Conservation (phyloP, 1,139 yeast genomes). For the Yamadazyma triangularis region DNA sequence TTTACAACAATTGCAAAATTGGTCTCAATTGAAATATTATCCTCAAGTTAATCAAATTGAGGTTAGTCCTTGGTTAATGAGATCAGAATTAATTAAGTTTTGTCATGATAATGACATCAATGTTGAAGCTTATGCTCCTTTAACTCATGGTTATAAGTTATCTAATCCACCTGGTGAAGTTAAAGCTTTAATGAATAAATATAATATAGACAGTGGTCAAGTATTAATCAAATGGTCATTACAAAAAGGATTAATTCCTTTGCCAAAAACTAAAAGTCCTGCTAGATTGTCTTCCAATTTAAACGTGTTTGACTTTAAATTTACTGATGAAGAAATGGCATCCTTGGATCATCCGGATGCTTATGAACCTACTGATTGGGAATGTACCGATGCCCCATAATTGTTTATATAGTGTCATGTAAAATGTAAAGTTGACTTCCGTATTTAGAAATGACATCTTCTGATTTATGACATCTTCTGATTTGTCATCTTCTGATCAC, state of each 20-base stretch:
- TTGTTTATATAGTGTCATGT: no score
- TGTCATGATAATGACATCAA: conserved; percentile 33
- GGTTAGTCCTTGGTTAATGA: conserved; percentile 74
- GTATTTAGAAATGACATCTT: no score
- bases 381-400: conserved; percentile 50
- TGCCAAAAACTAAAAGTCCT: conserved; percentile 30
- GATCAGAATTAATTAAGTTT: conserved; percentile 55
- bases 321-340: conserved; percentile 42
- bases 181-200: conserved; percentile 17
- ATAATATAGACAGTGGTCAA: conserved; percentile 26
- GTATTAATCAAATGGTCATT: conserved; percentile 35
- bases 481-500: no score
- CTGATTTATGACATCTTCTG: no score
- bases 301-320: conserved; percentile 44
- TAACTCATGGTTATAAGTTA: conserved; percentile 33
- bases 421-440: no score
- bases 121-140: conserved; percentile 39
- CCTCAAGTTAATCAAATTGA: conserved; percentile 68
- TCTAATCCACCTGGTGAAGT: conserved; percentile 19
- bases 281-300: conserved; percentile 30
- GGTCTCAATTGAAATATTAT: conserved; percentile 46
- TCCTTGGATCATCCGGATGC: conserved; percentile 33
- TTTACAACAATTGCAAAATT: conserved; percentile 50
- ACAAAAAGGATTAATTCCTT: conserved; percentile 40
- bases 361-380: conserved; percentile 73